A percentile compares a stretch with the other conserved stretches of the same genome.
Evolutionary conservation across 208 protist genomes (phyloP).

Genomic region (Trypanosoma lewisi): DNA sequence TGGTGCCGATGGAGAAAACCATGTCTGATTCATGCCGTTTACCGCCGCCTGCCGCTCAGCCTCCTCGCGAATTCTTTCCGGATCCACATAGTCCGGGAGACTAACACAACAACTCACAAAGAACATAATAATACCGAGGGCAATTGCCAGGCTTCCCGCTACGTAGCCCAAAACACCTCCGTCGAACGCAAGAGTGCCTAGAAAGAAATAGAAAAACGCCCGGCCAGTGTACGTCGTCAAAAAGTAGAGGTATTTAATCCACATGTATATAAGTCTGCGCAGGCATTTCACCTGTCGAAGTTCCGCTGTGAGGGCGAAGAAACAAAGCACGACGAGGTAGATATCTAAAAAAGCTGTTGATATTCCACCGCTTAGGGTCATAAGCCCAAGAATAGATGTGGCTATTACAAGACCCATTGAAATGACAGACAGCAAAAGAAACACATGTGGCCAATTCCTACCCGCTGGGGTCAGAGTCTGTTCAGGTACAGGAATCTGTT

Average conservation of each 20-base stretch:
- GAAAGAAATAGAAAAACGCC: constrained; percentile 72
- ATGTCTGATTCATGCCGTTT: background rate
- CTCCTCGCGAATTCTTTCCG: constrained; percentile 20
- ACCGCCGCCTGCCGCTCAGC: background rate
- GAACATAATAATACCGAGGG: constrained; percentile 60
- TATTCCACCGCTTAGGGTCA: constrained; percentile 1
- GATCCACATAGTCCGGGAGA: constrained; percentile 60
- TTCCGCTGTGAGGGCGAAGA: constrained; percentile 70
- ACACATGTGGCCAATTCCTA: constrained; percentile 51
- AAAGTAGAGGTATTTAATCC: constrained; percentile 79
- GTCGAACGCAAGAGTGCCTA: constrained; percentile 63
- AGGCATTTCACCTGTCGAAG: constrained; percentile 55
- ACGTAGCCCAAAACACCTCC: constrained; percentile 34
- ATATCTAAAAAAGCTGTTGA: constrained; percentile 28
- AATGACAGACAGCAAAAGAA: constrained; percentile 25
- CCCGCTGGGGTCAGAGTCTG: background rate
- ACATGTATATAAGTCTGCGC: constrained; percentile 48
- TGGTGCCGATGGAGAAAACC: background rate
- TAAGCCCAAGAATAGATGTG: background rate
- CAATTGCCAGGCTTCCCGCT: constrained; percentile 37
- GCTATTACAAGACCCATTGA: constrained; percentile 23
- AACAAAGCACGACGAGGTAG: constrained; percentile 63
- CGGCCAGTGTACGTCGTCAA: constrained; percentile 62
- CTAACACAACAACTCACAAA: constrained; percentile 41
- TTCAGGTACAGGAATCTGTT: background rate